phyloP scores from a whole-genome alignment of 1,139 yeast species.

The Zygosaccharomyces sapae region DNA sequence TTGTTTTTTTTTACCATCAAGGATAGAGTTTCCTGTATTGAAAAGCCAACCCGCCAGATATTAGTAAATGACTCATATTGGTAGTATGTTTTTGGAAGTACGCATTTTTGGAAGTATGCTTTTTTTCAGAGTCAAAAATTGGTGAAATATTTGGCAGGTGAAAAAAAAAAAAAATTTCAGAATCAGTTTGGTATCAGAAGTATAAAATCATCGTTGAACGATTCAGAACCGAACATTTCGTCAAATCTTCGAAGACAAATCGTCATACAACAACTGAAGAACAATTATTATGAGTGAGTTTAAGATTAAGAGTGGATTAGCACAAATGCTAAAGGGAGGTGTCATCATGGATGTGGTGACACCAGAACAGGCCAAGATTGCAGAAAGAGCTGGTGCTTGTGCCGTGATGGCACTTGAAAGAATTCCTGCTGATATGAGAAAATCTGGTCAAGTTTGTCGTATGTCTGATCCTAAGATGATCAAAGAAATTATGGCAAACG shows the following conservation, averaged over 20 bases:
- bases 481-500: slow-evolving; percentile 62
- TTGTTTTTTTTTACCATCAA: not conserved
- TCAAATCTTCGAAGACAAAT: too few species aligned
- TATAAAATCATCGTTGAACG: slow-evolving; percentile 1
- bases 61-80: slow-evolving; percentile 1
- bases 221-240: too few species aligned
- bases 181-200: not conserved
- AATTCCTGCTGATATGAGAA: slow-evolving; percentile 84
- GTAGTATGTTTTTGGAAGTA: too few species aligned
- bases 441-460: slow-evolving; percentile 78
- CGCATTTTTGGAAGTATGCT: not conserved
- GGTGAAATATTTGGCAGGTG: not conserved
- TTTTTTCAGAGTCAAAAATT: slow-evolving; percentile 4
- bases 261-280: too few species aligned
- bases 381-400: slow-evolving; percentile 84
- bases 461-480: slow-evolving; percentile 88
- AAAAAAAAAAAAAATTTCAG: slow-evolving; percentile 2
- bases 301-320: slow-evolving; percentile 73
- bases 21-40: slow-evolving; percentile 5
- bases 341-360: slow-evolving; percentile 61
- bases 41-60: not conserved
- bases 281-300: slow-evolving; percentile 35
- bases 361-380: slow-evolving; percentile 60
- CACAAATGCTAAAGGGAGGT: slow-evolving; percentile 85
- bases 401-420: slow-evolving; percentile 88